A percentile compares a stretch with the other conserved stretches of the same genome.
Conservation (phyloP, 495 filamentous ascomycete species). For the Elasticomyces elasticus region DNA sequence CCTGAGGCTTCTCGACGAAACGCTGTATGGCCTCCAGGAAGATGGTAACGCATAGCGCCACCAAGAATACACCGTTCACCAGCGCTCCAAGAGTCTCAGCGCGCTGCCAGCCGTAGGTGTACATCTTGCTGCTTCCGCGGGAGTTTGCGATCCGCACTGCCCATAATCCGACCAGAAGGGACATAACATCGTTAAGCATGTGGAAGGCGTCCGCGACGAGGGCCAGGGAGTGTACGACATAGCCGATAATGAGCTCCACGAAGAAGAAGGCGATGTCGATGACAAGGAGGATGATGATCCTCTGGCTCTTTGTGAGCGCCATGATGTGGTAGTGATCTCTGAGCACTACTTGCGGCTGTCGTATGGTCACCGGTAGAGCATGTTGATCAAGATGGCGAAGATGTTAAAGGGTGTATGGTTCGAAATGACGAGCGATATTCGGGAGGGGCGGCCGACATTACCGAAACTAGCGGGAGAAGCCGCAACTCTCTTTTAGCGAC, state of each 20-base stretch:
- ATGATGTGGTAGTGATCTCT: constrained; percentile 37
- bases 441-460: too few relatives aligned
- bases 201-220: constrained; percentile 96
- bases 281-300: constrained; percentile 83
- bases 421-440: too few relatives aligned
- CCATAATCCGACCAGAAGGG: constrained; percentile 85
- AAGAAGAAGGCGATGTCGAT: constrained; percentile 88
- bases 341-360: neutral
- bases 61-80: constrained; percentile 92
- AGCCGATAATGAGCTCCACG: constrained; percentile 75
- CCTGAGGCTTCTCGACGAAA: constrained; percentile 77
- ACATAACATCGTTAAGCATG: constrained; percentile 98
- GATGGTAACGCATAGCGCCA: constrained; percentile 89
- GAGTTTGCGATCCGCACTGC: constrained; percentile 77
- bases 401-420: too few relatives aligned
- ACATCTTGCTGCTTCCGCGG: constrained; percentile 71
- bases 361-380: neutral
- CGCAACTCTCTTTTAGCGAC: too few relatives aligned
- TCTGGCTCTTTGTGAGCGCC: constrained; percentile 84
- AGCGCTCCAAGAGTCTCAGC: constrained; percentile 95
- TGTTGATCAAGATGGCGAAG: too few relatives aligned
- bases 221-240: constrained; percentile 79
- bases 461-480: too few relatives aligned
- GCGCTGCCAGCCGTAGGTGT: constrained; percentile 95
- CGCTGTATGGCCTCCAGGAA: constrained; percentile 87